A percentile compares a stretch with the other conserved stretches of the same genome.
These are phyloP conservation scores for Aureobasidium sp. DNA, from an alignment of 2,329 filamentous ascomycete species.

Conservation along the genomic window DNA sequence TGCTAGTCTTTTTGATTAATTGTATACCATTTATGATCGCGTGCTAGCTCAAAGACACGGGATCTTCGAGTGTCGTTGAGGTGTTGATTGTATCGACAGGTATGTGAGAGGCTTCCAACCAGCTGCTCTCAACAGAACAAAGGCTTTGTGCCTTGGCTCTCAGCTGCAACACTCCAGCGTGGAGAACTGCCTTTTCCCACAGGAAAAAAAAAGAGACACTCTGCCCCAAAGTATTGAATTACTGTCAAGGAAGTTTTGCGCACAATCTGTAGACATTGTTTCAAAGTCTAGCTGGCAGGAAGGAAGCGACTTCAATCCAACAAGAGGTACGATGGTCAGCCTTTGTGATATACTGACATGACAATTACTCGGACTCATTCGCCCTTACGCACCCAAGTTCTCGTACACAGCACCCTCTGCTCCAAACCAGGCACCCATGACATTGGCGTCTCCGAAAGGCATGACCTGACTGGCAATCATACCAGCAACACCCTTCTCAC, in stretches of 20 bases:
- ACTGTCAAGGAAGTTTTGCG: neutral
- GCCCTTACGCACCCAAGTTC: neutral
- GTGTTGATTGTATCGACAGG: neutral
- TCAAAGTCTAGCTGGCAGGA: neutral
- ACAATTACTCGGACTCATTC: neutral
- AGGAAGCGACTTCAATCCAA: neutral
- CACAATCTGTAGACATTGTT: neutral
- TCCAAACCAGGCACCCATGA: conserved; percentile 26
- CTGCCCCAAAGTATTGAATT: neutral
- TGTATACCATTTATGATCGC: neutral
- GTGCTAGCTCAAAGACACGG: neutral
- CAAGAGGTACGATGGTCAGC: neutral
- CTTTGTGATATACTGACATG: neutral
- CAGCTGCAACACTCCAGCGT: neutral
- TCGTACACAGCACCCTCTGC: conserved; percentile 21
- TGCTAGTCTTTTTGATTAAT: neutral
- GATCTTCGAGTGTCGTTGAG: too few relatives aligned
- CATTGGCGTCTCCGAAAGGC: conserved; percentile 28
- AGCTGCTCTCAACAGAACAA: neutral
- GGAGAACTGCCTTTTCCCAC: neutral
- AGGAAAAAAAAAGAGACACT: neutral
- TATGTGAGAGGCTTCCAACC: neutral
- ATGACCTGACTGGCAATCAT: conserved; percentile 31
- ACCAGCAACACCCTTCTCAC: conserved; percentile 29
- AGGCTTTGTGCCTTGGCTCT: neutral